Evolutionary conservation across 345 rosid species (phyloP).

Genomic region (Syzygium grande): DNA sequence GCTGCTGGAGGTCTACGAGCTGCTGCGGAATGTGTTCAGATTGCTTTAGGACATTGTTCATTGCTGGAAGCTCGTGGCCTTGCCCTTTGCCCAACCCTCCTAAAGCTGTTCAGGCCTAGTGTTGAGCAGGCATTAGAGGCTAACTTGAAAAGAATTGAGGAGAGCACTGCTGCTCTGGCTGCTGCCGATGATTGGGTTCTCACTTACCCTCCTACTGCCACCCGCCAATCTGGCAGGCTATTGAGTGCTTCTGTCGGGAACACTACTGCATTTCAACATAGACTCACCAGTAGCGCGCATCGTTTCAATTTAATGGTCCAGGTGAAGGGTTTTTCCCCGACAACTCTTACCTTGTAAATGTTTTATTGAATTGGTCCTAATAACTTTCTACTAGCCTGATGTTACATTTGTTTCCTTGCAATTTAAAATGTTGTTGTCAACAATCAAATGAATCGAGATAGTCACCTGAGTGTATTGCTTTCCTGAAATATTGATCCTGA

Average conservation of each 20-base stretch:
- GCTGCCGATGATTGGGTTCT: slow-evolving; percentile 99
- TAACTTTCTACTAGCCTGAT: background rate
- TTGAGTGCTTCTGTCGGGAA: slow-evolving; percentile 32
- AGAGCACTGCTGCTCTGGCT: slow-evolving; percentile 96
- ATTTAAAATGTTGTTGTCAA: background rate
- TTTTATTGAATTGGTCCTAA: background rate
- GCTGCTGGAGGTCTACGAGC: slow-evolving; percentile 99
- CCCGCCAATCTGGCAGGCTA: slow-evolving; percentile 69
- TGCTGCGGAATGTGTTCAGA: slow-evolving; percentile 99
- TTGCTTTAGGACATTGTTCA: slow-evolving; percentile 99
- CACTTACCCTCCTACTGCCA: slow-evolving; percentile 46
- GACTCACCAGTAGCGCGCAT: slow-evolving; percentile 94
- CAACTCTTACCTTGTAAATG: background rate
- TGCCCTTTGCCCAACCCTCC: slow-evolving; percentile 84
- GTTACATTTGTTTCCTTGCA: background rate
- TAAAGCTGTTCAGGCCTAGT: slow-evolving; percentile 87
- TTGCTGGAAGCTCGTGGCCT: slow-evolving; percentile 91
- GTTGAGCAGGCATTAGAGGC: slow-evolving; percentile 97
- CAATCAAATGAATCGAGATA: background rate
- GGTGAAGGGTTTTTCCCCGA: slow-evolving; percentile 33
- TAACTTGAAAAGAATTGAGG: slow-evolving; percentile 93
- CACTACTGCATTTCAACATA: slow-evolving; percentile 62
- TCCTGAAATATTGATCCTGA: background rate
- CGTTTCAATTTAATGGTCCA: slow-evolving; percentile 98
- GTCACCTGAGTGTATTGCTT: background rate